A percentile compares a stretch with the other conserved stretches of the same genome.
These are phyloP conservation scores for Rutstroemia sydowiana DNA, from an alignment of 2,329 filamentous ascomycete species.

Conservation along the genomic window DNA sequence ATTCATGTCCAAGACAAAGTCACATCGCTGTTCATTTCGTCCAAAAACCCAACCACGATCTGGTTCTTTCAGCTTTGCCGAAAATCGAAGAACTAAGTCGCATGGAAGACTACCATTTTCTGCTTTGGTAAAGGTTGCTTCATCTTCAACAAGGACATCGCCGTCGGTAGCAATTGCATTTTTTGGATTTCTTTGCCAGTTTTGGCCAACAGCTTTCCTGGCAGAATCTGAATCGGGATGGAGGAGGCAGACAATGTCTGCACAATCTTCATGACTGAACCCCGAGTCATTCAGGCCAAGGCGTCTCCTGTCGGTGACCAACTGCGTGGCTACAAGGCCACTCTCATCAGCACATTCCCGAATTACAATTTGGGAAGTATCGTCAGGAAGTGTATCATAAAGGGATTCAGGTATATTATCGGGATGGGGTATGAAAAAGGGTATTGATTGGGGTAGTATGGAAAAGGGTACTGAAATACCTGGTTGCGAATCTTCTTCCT, in stretches of 20 bases:
- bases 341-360: no score
- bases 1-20: constrained; percentile 64
- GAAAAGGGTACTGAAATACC: constrained; percentile 17
- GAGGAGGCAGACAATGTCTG: constrained; percentile 84
- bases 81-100: constrained; percentile 76
- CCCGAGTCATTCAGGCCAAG: constrained; percentile 75
- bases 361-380: no score
- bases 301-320: constrained; percentile 71
- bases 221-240: constrained; percentile 71
- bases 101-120: constrained; percentile 24
- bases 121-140: constrained; percentile 17
- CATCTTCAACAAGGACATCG: constrained; percentile 21
- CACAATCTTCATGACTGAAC: constrained; percentile 72
- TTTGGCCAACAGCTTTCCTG: constrained; percentile 52
- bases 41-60: constrained; percentile 78
- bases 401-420: no score
- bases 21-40: constrained; percentile 63
- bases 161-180: constrained; percentile 53
- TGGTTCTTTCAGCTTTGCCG: constrained; percentile 62
- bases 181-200: constrained; percentile 44
- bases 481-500: constrained; percentile 27
- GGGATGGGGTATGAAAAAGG: no score
- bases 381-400: constrained; percentile 16
- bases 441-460: constrained; percentile 1
- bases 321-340: constrained; percentile 80